Base-by-base conservation (phyloP, 164 flowering plant genomes). In the Brasenia schreberi region DNA sequence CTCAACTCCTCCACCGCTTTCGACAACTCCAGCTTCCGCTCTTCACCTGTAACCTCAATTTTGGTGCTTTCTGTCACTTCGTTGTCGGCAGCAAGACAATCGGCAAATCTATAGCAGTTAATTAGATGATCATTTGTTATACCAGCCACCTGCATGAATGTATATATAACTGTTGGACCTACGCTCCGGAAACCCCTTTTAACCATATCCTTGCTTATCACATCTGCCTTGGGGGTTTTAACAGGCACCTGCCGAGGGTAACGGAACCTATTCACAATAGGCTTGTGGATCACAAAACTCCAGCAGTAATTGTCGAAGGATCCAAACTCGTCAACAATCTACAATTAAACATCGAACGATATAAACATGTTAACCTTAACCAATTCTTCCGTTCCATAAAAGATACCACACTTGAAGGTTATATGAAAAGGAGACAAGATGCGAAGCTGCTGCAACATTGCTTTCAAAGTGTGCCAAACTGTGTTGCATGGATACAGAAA, bases 61-160 rank as follows among this genome's bases (percentile, higher is more conserved):
- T 49, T 49, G 12, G 14, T 49, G 56, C 56, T 49, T 14, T 49
- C 56, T 6, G 10, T 49, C 16, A 14, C 56, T 49, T 14, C 56
- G 10, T 33, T 33, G 4, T 49, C 56, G 9, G 61, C 62, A 58
- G 67, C 65, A 49, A 68, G 39, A 43, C 81, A 79, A 59, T 78
- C 77, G 9, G 67, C 59, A 63, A 73, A 76, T 67, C 81, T 69
- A 73, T 66, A 78, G 73, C 81, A 78, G 64, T 61, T 59, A 23
- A 69, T 69, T 60, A 78, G 79, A 69, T 78, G 81, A 67, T 78
- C 81, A 43, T 76, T 78, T 66, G 79, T 71, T 59, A 78, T 68
- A 63, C 81, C 81, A 17, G 79, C 75, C n/a, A 65, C 73, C 69
- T 78, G 79, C 81, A 78, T 78, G 70, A 78, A 78, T 6, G 81